These are phyloP conservation scores for Apiospora malaysiana DNA, from an alignment of 2,329 filamentous ascomycete genomes.

Conservation along the genomic window DNA sequence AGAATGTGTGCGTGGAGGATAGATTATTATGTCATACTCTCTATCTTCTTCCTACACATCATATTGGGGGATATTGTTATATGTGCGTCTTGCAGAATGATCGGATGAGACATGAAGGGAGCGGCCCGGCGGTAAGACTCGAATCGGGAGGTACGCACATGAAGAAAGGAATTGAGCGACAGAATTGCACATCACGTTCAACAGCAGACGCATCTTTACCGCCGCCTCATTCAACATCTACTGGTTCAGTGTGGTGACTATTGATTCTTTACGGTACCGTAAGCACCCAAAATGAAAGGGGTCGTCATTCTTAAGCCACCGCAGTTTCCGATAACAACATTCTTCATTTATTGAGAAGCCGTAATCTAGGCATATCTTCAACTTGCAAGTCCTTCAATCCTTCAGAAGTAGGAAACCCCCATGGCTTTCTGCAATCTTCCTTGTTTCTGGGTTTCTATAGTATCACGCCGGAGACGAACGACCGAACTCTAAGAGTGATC, in stretches of 20 bases:
- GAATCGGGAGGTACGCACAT: background rate
- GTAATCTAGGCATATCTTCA: background rate
- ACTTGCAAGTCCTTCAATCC: background rate
- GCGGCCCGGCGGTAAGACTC: slow-evolving; percentile 1
- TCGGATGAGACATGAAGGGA: slow-evolving; percentile 6
- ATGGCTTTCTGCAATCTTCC: background rate
- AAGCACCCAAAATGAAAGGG: slow-evolving; percentile 3
- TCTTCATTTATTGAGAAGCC: background rate
- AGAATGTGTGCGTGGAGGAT: background rate
- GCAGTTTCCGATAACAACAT: background rate
- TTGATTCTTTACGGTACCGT: background rate
- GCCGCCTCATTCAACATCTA: background rate
- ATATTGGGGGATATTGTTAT: background rate
- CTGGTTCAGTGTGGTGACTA: background rate
- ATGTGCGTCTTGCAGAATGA: background rate
- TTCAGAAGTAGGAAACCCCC: background rate
- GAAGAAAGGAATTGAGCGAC: background rate
- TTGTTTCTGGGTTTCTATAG: background rate
- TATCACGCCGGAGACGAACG: background rate
- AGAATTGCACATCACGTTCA: background rate
- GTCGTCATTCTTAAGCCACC: background rate
- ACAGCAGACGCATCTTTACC: background rate
- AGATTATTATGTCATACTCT: background rate
- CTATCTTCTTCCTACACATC: background rate
- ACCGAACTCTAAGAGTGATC: slow-evolving; percentile 7